Evolutionary conservation across 257 asterid species (phyloP).

Genomic region (Eustoma russellianum): DNA sequence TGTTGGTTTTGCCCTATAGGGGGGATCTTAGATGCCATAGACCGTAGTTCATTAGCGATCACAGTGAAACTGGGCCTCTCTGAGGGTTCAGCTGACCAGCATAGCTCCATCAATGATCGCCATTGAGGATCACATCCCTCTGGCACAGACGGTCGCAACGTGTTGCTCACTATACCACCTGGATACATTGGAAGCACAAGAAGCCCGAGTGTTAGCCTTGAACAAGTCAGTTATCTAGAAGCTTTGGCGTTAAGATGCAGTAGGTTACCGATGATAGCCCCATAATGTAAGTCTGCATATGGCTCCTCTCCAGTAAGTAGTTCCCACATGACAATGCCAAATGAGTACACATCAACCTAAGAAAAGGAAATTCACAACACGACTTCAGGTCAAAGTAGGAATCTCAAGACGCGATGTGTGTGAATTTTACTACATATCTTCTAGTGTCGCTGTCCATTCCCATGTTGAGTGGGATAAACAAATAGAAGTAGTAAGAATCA

Average conservation of each 20-base stretch:
- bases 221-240: background rate
- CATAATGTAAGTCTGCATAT: constrained; percentile 85
- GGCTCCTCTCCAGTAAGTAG: constrained; percentile 98
- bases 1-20: constrained; percentile 52
- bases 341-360: constrained; percentile 93
- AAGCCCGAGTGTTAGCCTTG: background rate
- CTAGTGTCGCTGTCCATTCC: background rate
- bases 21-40: constrained; percentile 66
- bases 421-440: background rate
- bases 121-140: constrained; percentile 72
- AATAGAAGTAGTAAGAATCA: background rate
- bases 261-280: constrained; percentile 77
- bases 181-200: background rate
- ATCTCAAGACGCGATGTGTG: background rate
- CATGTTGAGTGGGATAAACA: too few relatives aligned
- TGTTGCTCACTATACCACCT: constrained; percentile 98
- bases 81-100: constrained; percentile 90
- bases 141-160: constrained; percentile 81
- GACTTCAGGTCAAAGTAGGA: background rate
- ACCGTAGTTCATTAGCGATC: constrained; percentile 66
- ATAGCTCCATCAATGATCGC: constrained; percentile 82
- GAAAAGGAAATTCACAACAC: background rate
- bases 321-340: constrained; percentile 99
- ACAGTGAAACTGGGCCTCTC: constrained; percentile 79
- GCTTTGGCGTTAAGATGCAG: background rate